These are phyloP conservation scores for Coemansia sp. DNA, from an alignment of 192 early-diverging fungal species.

Conservation along the genomic window DNA sequence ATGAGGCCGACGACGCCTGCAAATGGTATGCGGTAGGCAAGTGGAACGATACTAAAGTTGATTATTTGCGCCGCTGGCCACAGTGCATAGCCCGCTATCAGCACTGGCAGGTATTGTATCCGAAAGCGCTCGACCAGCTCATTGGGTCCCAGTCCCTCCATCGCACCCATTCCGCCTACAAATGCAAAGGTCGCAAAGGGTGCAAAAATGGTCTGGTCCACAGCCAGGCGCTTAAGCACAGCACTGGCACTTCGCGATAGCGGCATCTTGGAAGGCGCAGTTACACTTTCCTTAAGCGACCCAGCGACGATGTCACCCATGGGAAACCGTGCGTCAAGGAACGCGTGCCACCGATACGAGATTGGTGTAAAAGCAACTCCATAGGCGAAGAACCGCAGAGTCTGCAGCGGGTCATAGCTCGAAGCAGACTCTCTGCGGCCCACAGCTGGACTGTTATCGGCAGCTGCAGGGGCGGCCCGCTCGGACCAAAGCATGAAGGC, in stretches of 20 bases:
- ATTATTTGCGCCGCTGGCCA: conserved; percentile 75
- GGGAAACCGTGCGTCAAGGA: conserved; percentile 38
- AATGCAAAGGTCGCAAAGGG: conserved; percentile 33
- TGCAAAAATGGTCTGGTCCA: conserved; percentile 39
- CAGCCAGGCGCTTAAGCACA: conserved; percentile 36
- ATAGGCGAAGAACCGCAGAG: conserved; percentile 38
- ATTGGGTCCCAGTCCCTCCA: conserved; percentile 27
- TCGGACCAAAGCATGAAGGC: conserved; percentile 13
- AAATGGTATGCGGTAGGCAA: conserved; percentile 67
- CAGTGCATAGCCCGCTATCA: conserved; percentile 41
- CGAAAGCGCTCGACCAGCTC: conserved; percentile 26
- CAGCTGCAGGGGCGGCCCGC: neutral
- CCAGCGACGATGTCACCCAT: neutral
- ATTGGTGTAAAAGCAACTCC: conserved; percentile 29
- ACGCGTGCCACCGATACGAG: conserved; percentile 36
- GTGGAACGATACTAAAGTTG: conserved; percentile 71
- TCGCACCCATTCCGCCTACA: conserved; percentile 36
- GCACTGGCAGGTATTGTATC: conserved; percentile 13
- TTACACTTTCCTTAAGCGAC: neutral
- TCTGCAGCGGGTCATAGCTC: conserved; percentile 22
- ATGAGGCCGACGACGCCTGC: conserved; percentile 65
- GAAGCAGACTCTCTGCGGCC: neutral
- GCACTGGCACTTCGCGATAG: neutral
- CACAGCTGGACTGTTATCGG: neutral
- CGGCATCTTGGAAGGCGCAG: neutral